A percentile compares a stretch with the other conserved stretches of the same genome.
Conservation (phyloP, 345 rosid genomes). For the Arabidopsis suecica region DNA sequence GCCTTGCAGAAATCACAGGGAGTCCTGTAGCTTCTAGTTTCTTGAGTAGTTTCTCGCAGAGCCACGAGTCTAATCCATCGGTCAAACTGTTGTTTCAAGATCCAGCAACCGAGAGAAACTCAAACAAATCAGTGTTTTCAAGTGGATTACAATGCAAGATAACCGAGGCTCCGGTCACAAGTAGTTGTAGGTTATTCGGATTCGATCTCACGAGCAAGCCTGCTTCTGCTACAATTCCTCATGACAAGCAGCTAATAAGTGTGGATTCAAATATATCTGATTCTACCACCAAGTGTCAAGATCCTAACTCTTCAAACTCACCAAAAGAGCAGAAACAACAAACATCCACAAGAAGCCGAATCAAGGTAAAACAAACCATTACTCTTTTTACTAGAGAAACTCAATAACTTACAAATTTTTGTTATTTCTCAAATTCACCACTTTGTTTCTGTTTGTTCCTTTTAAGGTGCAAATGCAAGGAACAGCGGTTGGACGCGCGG, state of each 20-base stretch:
- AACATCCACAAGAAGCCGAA: constrained; percentile 62
- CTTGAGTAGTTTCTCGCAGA: constrained; percentile 53
- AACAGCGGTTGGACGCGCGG: constrained; percentile 73
- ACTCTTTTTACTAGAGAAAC: constrained; percentile 3
- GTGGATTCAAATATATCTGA: constrained; percentile 37
- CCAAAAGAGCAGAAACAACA: constrained; percentile 50
- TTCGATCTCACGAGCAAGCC: constrained; percentile 54
- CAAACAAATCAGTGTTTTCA: constrained; percentile 42
- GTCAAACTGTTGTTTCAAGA: constrained; percentile 39
- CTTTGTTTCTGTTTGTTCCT: constrained; percentile 21
- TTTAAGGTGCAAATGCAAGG: constrained; percentile 84
- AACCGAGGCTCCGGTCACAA: constrained; percentile 46
- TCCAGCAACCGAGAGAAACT: constrained; percentile 51
- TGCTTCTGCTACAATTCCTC: constrained; percentile 31
- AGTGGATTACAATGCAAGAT: constrained; percentile 44
- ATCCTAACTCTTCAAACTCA: constrained; percentile 42
- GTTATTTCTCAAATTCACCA: not conserved
- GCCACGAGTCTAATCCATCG: constrained; percentile 49
- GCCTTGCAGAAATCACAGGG: constrained; percentile 52
- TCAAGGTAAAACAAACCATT: constrained; percentile 54
- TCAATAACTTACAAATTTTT: not conserved
- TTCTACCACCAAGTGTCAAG: constrained; percentile 45
- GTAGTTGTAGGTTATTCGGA: constrained; percentile 69
- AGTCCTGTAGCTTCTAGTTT: constrained; percentile 53
- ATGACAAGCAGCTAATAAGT: constrained; percentile 40